Percentiles rank a stretch among this genome's conserved stretches.
Evolutionary conservation across 169 alveolate genomes (phyloP).

Genomic region (Eimeria brunetti): DNA sequence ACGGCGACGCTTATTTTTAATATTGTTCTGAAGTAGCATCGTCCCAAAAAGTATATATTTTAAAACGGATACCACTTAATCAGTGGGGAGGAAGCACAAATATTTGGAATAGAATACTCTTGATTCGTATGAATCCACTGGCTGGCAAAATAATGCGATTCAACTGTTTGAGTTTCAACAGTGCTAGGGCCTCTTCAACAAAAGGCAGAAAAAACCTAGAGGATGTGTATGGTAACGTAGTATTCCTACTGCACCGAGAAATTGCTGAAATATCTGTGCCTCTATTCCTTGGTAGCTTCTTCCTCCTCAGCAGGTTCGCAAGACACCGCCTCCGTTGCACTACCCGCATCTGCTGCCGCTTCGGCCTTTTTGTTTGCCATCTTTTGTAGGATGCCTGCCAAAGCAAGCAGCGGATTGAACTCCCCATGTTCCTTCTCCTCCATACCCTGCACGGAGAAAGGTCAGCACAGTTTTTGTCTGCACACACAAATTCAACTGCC

Average conservation of each 20-base stretch:
- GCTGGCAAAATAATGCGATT: not conserved
- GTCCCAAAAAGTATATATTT: not conserved
- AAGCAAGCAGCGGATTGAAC: constrained; percentile 2
- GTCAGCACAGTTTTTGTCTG: not conserved
- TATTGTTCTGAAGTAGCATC: not conserved
- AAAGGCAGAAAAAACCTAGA: not conserved
- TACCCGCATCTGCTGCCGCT: not conserved
- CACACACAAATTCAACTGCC: not conserved
- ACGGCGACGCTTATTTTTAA: not conserved
- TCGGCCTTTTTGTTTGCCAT: constrained; percentile 12
- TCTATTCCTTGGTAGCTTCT: not conserved
- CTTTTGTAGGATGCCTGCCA: constrained; percentile 7
- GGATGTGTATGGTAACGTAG: not conserved
- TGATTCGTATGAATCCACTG: too few species aligned
- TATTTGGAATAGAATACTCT: not conserved
- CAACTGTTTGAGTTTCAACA: not conserved
- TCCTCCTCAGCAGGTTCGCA: constrained; percentile 11
- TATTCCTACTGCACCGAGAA: not conserved
- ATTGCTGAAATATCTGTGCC: not conserved
- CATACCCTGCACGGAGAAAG: not conserved
- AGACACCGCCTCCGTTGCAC: not conserved
- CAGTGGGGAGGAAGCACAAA: not conserved
- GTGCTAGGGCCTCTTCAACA: not conserved
- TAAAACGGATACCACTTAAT: not conserved
- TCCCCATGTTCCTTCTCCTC: not conserved